Evolutionary conservation across 225 moss, liverwort and hornwort genomes (phyloP), one percentile per base, ranked within the genome.

Genomic region (Marchantia paleacea): DNA sequence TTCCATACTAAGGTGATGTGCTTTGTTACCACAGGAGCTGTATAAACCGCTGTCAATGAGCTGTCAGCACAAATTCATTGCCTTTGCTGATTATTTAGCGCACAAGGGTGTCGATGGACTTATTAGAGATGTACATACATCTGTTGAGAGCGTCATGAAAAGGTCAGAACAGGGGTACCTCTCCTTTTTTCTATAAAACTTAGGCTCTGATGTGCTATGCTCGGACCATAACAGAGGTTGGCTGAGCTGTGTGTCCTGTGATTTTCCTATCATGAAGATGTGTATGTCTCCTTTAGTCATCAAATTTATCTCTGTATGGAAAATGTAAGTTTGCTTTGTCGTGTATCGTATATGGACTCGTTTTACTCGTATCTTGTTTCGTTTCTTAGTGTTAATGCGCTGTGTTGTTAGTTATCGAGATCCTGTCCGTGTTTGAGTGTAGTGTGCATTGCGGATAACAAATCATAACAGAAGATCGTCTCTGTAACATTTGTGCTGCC

Each of bases 71-170:
- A 95, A 94, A 78, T 99, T 99, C 69, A 91, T 99, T 68, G 91
- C 95, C 54, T 95, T 91, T 84, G 97, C 97, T 88, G 93, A 92
- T 82, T 99, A 92, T 86, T 87, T 99, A 77, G 91, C 95, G 81
- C 84, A 92, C 82, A 92, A 94, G 87, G 97, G 97, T 57, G 64
- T 95, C 75, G 92, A 90, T 82, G 76, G 73, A 75, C 87, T 95
- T 55, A 85, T 94, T 73, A 86, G 81, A 25, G 92, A 99, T 81
- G 89, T 93, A 81, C 90, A 90, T 78, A 85, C 86, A 80, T 93
- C 91, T 39, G 97, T 94, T 51, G 95, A 95, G 65, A 76, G 82
- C 68, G 88, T 95, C 28, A 72, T 99, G 82, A 92, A 87, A 86
- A 90, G 84, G 96, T 96, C 88, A 68, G 88, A 65, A 49, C 15